Evolutionary conservation across 352 stramenopile species (phyloP).

Genomic region (Hyaloperonospora arabidopsidis): DNA sequence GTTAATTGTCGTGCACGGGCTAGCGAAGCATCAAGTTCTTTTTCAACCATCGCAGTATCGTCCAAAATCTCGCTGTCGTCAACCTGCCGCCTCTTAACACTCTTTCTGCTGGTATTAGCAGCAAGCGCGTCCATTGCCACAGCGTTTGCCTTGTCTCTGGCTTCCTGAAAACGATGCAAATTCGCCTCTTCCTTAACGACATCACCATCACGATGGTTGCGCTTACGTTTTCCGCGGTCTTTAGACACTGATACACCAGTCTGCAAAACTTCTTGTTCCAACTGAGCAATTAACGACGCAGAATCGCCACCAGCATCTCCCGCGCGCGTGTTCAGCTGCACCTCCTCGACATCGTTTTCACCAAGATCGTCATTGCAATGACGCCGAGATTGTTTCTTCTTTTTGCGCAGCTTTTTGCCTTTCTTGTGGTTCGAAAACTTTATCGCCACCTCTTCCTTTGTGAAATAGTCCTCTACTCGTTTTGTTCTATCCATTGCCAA

Average conservation of each 20-base stretch:
- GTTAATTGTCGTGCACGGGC: slow-evolving; percentile 53
- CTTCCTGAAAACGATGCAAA: slow-evolving; percentile 61
- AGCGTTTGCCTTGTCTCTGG: slow-evolving; percentile 53
- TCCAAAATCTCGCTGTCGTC: slow-evolving; percentile 42
- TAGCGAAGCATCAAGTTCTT: slow-evolving; percentile 72
- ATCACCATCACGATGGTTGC: slow-evolving; percentile 25
- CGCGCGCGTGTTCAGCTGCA: slow-evolving; percentile 12
- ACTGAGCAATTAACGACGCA: slow-evolving; percentile 40
- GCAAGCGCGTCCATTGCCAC: slow-evolving; percentile 37
- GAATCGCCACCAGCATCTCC: slow-evolving; percentile 16
- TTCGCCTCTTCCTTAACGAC: slow-evolving; percentile 46
- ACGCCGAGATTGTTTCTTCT: slow-evolving; percentile 56
- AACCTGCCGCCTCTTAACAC: slow-evolving; percentile 36
- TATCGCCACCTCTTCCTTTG: slow-evolving; percentile 71
- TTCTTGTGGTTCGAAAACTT: slow-evolving; percentile 73
- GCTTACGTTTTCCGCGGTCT: slow-evolving; percentile 56
- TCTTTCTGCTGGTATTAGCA: slow-evolving; percentile 18
- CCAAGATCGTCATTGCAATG: slow-evolving; percentile 38
- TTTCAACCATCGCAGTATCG: slow-evolving; percentile 47
- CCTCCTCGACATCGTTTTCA: slow-evolving; percentile 32
- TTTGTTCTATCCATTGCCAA: slow-evolving; percentile 47
- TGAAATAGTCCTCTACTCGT: slow-evolving; percentile 72
- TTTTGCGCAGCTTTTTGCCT: slow-evolving; percentile 77
- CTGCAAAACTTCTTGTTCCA: slow-evolving; percentile 54
- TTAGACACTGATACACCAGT: slow-evolving; percentile 14